Conservation (phyloP, 163 green algal species). For the Picocystis sp. region DNA sequence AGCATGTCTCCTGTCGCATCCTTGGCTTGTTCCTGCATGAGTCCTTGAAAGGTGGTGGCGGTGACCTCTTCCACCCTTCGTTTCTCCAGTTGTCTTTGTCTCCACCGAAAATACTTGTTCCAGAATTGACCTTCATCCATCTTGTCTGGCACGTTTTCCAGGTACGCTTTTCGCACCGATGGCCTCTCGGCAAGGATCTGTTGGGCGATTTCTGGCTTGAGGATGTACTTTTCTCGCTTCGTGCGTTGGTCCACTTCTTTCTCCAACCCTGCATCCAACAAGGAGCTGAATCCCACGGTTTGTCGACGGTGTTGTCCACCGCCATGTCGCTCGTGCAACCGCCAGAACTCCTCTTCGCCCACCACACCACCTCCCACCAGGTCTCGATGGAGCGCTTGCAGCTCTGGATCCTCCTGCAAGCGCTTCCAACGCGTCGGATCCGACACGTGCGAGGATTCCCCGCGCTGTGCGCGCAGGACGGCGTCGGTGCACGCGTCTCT, state of each 20-base stretch:
- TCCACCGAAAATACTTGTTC: slow-evolving; percentile 25
- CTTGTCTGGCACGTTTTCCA: slow-evolving; percentile 33
- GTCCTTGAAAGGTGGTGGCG: no score
- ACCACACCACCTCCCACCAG: slow-evolving; percentile 28
- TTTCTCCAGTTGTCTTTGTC: no score
- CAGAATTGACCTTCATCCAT: slow-evolving; percentile 43
- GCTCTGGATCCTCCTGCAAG: slow-evolving; percentile 5
- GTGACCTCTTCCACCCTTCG: no score
- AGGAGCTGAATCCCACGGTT: slow-evolving; percentile 12
- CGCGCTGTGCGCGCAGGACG: no score
- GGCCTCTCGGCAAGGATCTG: slow-evolving; percentile 63
- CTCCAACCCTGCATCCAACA: slow-evolving; percentile 26
- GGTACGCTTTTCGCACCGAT: slow-evolving; percentile 38
- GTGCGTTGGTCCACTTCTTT: slow-evolving; percentile 17
- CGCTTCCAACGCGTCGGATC: no score
- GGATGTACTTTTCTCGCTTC: slow-evolving; percentile 12
- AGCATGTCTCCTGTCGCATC: no score
- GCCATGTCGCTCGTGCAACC: slow-evolving; percentile 1
- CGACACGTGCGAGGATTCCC: no score
- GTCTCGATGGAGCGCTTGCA: slow-evolving; percentile 24
- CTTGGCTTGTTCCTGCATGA: no score
- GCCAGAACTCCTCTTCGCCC: slow-evolving; percentile 34
- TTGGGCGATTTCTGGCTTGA: slow-evolving; percentile 35
- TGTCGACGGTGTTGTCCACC: neutral
- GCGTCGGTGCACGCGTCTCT: no score